Evolutionary conservation across 495 filamentous ascomycete genomes (phyloP).

Genomic region (Astrocystis sublimbata): DNA sequence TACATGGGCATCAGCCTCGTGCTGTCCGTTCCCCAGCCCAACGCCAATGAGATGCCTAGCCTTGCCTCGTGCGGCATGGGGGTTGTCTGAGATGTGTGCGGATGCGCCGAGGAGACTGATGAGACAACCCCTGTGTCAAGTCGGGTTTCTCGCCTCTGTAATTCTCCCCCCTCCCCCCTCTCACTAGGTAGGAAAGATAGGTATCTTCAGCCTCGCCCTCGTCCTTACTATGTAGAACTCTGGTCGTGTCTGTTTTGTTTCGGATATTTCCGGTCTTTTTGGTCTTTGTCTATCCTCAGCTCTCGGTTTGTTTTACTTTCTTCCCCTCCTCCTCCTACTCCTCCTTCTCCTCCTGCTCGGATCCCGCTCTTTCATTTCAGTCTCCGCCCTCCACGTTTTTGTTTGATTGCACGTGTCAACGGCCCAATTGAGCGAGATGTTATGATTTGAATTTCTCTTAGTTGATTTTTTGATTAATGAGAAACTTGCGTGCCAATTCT

Average conservation of each 20-base stretch:
- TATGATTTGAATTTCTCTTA: too few species aligned
- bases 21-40: background rate
- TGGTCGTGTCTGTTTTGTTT: conserved; percentile 16
- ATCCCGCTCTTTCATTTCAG: background rate
- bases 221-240: conserved; percentile 8
- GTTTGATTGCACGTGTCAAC: background rate
- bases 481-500: background rate
- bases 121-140: conserved; percentile 40
- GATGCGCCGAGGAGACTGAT: conserved; percentile 14
- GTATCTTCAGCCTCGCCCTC: conserved; percentile 27
- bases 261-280: conserved; percentile 18
- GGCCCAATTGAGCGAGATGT: background rate
- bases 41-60: conserved; percentile 5
- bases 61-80: conserved; percentile 4
- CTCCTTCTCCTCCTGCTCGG: conserved; percentile 8
- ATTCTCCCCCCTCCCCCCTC: conserved; percentile 25
- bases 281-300: conserved; percentile 6
- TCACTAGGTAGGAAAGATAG: conserved; percentile 13
- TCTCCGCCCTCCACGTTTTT: background rate
- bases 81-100: background rate
- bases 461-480: background rate
- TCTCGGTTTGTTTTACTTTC: conserved; percentile 12
- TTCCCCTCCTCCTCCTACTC: conserved; percentile 16
- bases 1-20: conserved; percentile 11
- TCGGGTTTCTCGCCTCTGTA: conserved; percentile 10